Base-by-base conservation (phyloP, 2,329 filamentous ascomycete species). In the Chrysosporium queenslandicum region DNA sequence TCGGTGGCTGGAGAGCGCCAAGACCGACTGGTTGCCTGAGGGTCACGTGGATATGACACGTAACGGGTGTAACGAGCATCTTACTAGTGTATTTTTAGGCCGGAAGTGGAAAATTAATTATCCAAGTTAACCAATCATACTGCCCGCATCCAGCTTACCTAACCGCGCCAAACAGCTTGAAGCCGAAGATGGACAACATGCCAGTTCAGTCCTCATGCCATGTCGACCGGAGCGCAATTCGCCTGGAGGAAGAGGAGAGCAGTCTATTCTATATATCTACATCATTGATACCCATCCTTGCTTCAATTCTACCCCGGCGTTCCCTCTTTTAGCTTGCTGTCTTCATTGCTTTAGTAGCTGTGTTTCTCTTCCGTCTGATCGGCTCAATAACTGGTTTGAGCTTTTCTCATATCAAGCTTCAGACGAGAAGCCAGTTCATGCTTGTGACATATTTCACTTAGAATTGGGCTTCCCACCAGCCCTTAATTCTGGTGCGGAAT, bases 1-100 rank as follows among this genome's bases (percentile, higher is more conserved):
- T 47, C 32, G 12, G 54, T 56, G 54, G 54, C 54, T 56, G 54
- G 54, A 42, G 23, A 21, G 16, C 18, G 46, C 46, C 34, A 40
- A 55, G 12, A 18, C 40, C 49, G 20, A 16, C 18, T 7, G 8
- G 7, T 7, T 20, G n/a, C 6, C 12, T 20, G 49, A 48, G 48
- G n/a, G n/a, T n/a, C n/a, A n/a, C n/a, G n/a, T n/a, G n/a, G n/a
- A n/a, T n/a, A n/a, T n/a, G n/a, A n/a, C n/a, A n/a, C n/a, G n/a
- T n/a, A n/a, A n/a, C n/a, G n/a, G n/a, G n/a, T n/a, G n/a, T n/a
- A n/a, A n/a, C n/a, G n/a, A n/a, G n/a, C 23, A n/a, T 50, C 4
- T 52, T 52, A 52, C 50, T 52, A 52, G 50, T 39, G 47, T 30
- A 41, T 42, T 27, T 37, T 6, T 16, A n/a, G 3, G n/a, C 7